A percentile compares a stretch with the other conserved stretches of the same genome.
Evolutionary conservation across 345 rosid species (phyloP).

Genomic region (Rhizophora mangle): DNA sequence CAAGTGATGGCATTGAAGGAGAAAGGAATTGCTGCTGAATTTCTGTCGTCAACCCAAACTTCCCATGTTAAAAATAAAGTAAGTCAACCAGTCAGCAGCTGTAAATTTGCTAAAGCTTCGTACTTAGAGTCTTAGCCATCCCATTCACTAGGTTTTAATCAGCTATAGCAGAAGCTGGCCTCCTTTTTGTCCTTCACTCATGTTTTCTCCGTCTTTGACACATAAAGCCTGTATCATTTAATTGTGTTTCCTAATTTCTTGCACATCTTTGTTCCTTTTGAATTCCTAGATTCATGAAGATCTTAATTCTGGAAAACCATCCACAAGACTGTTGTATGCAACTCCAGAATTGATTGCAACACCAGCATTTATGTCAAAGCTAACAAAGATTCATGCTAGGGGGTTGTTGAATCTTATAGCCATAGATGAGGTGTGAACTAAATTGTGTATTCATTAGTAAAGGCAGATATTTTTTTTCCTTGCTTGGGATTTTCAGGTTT

Average conservation of each 20-base stretch:
- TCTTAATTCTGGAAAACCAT: conserved; percentile 83
- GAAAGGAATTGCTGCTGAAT: conserved; percentile 91
- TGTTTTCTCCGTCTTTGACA: not conserved
- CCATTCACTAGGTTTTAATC: no score
- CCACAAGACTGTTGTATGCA: conserved; percentile 75
- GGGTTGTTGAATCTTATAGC: conserved; percentile 92
- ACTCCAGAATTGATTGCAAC: conserved; percentile 93
- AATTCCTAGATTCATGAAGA: conserved; percentile 75
- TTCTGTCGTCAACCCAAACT: conserved; percentile 79
- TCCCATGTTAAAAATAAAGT: conserved; percentile 59
- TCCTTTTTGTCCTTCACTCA: no score
- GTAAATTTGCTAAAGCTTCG: no score
- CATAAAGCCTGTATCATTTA: not conserved
- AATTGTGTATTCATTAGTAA: not conserved
- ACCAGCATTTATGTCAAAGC: conserved; percentile 75
- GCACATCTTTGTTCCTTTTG: conserved; percentile 1
- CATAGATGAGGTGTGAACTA: conserved; percentile 71
- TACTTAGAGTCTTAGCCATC: no score
- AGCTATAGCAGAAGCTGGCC: no score
- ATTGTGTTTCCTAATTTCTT: not conserved
- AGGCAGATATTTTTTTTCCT: conserved; percentile 11
- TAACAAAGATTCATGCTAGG: conserved; percentile 64
- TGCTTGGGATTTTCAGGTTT: not conserved
- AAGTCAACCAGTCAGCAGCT: not conserved
- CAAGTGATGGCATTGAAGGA: conserved; percentile 84